A percentile compares a stretch with the other conserved stretches of the same genome.
Conservation (phyloP, 495 filamentous ascomycete genomes). For the Talaromyces wortmannii region DNA sequence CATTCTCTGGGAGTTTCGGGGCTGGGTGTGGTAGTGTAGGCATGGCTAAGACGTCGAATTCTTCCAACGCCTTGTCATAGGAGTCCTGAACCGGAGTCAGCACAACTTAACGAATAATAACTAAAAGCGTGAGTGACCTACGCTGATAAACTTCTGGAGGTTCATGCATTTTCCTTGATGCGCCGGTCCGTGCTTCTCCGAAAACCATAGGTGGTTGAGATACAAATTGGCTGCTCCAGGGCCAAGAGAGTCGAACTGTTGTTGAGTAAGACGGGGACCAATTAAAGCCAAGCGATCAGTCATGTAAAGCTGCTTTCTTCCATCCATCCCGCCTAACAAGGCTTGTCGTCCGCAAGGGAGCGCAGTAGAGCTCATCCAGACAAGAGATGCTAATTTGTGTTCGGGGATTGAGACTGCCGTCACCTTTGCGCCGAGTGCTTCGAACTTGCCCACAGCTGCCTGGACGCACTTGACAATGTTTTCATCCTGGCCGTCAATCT, state of each 20-base stretch:
- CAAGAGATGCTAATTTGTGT: no score
- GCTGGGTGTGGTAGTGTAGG: slow-evolving; percentile 48
- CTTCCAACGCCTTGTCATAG: slow-evolving; percentile 32
- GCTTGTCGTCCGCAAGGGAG: no score
- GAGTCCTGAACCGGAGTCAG: slow-evolving; percentile 23
- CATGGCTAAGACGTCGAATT: slow-evolving; percentile 37
- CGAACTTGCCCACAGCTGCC: no score
- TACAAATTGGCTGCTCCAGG: background rate
- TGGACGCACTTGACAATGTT: no score
- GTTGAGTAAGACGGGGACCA: background rate
- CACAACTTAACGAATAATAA: background rate
- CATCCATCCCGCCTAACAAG: no score
- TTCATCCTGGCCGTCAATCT: no score
- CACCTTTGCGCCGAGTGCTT: no score
- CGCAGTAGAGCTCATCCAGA: no score
- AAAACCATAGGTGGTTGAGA: background rate
- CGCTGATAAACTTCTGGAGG: background rate
- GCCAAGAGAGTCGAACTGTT: background rate
- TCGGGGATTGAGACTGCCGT: no score
- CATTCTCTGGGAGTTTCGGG: slow-evolving; percentile 53
- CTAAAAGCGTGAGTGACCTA: background rate
- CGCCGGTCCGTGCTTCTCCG: background rate
- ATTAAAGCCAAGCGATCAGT: no score
- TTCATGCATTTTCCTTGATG: background rate
- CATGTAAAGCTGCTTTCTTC: no score